Percentiles rank a stretch among this genome's conserved stretches.
Evolutionary conservation across 1,284 basidiomycete species (phyloP).

Genomic region (Sphagnurus paluster): DNA sequence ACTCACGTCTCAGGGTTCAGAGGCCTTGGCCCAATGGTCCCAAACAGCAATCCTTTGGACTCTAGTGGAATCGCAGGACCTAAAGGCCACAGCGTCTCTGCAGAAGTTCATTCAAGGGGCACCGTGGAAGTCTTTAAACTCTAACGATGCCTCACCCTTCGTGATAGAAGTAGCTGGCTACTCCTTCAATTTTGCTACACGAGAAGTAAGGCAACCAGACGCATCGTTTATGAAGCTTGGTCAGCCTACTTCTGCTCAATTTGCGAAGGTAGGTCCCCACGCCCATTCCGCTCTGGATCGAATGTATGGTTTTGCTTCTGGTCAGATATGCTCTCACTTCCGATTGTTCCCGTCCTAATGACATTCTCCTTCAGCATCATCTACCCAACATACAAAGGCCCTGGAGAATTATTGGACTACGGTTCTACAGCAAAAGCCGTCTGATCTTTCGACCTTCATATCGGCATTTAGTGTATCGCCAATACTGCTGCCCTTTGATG

Average conservation of each 20-base stretch:
- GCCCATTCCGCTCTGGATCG: slow-evolving; percentile 47
- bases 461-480: slow-evolving; percentile 45
- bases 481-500: slow-evolving; percentile 63
- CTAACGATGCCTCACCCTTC: slow-evolving; percentile 34
- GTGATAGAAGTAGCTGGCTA: slow-evolving; percentile 48
- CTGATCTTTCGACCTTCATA: slow-evolving; percentile 46
- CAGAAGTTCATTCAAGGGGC: slow-evolving; percentile 46
- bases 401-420: slow-evolving; percentile 57
- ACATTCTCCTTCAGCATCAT: slow-evolving; percentile 50
- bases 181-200: slow-evolving; percentile 58
- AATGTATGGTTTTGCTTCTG: slow-evolving; percentile 59
- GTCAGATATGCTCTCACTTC: slow-evolving; percentile 34
- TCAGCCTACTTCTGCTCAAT: slow-evolving; percentile 46
- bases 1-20: slow-evolving; percentile 36
- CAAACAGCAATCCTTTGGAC: slow-evolving; percentile 63
- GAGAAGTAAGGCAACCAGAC: slow-evolving; percentile 44
- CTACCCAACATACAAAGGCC: slow-evolving; percentile 49
- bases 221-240: slow-evolving; percentile 48
- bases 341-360: slow-evolving; percentile 5
- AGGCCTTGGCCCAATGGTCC: slow-evolving; percentile 57
- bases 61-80: slow-evolving; percentile 49
- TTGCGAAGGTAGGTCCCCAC: slow-evolving; percentile 39
- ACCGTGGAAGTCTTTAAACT: slow-evolving; percentile 48
- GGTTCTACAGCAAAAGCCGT: slow-evolving; percentile 45
- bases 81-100: slow-evolving; percentile 36